Evolutionary conservation across 2,329 filamentous ascomycete genomes (phyloP), one percentile per base, ranked within the genome.

Genomic region (Arthrinium phaeospermum): DNA sequence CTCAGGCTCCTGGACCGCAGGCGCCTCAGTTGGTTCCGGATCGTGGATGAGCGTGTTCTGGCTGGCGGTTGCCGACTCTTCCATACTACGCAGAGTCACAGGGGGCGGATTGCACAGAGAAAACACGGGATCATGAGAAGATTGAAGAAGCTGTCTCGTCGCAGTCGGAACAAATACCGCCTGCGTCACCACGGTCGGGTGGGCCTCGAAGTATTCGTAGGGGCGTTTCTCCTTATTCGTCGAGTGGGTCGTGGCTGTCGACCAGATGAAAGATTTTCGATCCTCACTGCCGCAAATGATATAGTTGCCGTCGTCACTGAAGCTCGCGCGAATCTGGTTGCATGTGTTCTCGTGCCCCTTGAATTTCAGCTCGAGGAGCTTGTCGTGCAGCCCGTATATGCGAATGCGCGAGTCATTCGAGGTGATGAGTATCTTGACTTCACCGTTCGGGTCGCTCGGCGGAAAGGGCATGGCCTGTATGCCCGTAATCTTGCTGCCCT

Each of bases 401-500:
- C 96, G 91, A 22, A 98, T 90, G 30, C 96, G 91, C 0, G 96
- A 98, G 80, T 99, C 96, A 77, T 98, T 99, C 76, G 95, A 98
- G 1, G 94, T 97, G 72, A 99, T 91, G 8, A 99, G 85, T 3
- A 99, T 85, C 78, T 97, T 97, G 69, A 94, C 88, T 70, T 95
- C 92, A 0, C 90, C 90, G 47, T 88, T 88, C 16, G 82, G 81
- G 10, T 80, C 72, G 30, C 77, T 76, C 2, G 87, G 85, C 5
- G 91, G 90, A 68, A 90, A 85, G 22, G 85, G 82, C 75, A 92
- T 91, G 0, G 94, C 93, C 78, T 96, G 91, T 70, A 99, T 98
- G 8, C 95, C 95, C 0, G 96, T 98, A 76, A 99, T 98, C 81
- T 99, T 99, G 84, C 95, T 98, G 7, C 96, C 96, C 81, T 97